Evolutionary conservation across 2,329 filamentous ascomycete genomes (phyloP).

Genomic region (Paecilomyces sp.): DNA sequence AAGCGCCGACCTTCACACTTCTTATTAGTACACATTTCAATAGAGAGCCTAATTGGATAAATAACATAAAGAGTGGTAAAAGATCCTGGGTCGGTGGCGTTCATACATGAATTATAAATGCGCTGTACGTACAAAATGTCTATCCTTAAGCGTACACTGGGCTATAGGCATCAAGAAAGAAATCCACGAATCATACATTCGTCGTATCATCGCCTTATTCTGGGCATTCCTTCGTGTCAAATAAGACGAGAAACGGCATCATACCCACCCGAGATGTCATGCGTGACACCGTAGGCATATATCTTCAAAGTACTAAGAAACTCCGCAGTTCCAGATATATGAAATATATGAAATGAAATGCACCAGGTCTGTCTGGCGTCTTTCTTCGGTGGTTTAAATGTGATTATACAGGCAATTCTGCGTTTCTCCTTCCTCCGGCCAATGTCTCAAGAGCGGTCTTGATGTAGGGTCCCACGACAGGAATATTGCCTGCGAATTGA

Average conservation of each 20-base stretch:
- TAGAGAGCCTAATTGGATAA: no score
- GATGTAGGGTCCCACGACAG: conserved; percentile 81
- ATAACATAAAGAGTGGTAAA: no score
- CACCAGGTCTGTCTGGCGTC: not conserved
- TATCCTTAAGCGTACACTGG: not conserved
- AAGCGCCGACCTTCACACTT: not conserved
- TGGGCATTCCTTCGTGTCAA: not conserved
- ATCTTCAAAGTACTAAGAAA: not conserved
- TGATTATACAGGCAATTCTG: conserved; percentile 50
- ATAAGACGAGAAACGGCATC: not conserved
- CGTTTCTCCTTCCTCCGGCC: conserved; percentile 63
- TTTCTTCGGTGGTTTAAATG: not conserved
- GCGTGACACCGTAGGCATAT: not conserved
- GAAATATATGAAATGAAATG: not conserved
- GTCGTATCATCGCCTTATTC: not conserved
- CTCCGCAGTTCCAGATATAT: not conserved
- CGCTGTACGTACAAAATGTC: not conserved
- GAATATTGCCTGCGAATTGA: conserved; percentile 75
- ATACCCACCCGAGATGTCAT: conserved; percentile 41
- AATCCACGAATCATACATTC: not conserved
- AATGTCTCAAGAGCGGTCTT: conserved; percentile 64
- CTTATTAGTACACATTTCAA: not conserved
- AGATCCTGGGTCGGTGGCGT: not conserved
- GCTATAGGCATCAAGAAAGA: not conserved
- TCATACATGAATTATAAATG: not conserved